A percentile compares a stretch with the other conserved stretches of the same genome.
Evolutionary conservation across 192 early-diverging fungal species (phyloP).

Genomic region (Rhizoclosmatium globosum): DNA sequence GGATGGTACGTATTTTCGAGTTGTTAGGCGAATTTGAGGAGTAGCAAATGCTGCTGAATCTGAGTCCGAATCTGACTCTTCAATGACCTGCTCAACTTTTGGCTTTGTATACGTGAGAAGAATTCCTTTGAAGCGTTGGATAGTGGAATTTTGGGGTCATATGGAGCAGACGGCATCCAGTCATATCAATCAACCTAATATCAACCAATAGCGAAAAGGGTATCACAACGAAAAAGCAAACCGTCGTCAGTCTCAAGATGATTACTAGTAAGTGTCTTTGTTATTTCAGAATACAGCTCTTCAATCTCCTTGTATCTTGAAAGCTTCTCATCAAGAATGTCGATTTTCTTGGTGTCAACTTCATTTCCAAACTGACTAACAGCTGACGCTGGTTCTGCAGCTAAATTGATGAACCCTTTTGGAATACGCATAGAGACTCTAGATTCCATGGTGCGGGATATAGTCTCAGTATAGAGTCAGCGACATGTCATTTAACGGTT

Average conservation of each 20-base stretch:
- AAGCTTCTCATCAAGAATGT: conserved; percentile 57
- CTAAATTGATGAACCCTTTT: conserved; percentile 56
- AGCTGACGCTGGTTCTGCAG: conserved; percentile 52
- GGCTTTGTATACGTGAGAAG: conserved; percentile 15
- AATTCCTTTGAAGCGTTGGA: conserved; percentile 37
- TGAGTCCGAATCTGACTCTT: background rate
- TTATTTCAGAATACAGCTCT: conserved; percentile 67
- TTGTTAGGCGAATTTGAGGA: conserved; percentile 39
- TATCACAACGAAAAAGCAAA: conserved; percentile 10
- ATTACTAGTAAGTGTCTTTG: conserved; percentile 51
- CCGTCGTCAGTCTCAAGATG: conserved; percentile 56
- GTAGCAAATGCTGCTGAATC: conserved; percentile 31
- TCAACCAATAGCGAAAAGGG: background rate
- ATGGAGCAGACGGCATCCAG: conserved; percentile 53
- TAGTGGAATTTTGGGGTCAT: conserved; percentile 43
- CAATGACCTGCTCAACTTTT: background rate
- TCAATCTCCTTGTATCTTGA: conserved; percentile 63
- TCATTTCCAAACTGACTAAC: conserved; percentile 50
- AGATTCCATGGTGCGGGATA: conserved; percentile 46
- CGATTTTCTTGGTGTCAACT: conserved; percentile 39
- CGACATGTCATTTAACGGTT: background rate
- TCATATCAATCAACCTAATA: conserved; percentile 36
- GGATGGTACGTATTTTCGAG: conserved; percentile 37
- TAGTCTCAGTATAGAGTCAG: conserved; percentile 9
- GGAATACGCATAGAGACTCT: conserved; percentile 49